Conservation (phyloP, 768 basidiomycete species). For the Cystobasidiopsis lactophilus region DNA sequence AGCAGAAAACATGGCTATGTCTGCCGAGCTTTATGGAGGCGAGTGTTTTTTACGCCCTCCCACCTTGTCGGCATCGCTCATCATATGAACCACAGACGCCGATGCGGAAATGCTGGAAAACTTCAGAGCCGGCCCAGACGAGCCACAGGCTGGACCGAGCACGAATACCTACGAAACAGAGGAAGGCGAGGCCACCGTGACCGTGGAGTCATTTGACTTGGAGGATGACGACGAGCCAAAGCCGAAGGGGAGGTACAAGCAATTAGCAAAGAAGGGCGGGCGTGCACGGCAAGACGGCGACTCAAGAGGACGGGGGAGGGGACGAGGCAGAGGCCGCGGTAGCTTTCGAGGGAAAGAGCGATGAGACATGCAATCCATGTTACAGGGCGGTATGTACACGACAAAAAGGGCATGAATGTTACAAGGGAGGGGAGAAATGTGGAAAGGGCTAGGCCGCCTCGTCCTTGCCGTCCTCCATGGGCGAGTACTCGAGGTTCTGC, state of each 20-base stretch:
- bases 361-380: no score
- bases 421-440: background rate
- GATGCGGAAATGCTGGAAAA: background rate
- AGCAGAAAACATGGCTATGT: background rate
- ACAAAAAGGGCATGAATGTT: background rate
- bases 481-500: conserved; percentile 13
- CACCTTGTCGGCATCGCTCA: background rate
- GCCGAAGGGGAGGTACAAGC: no score
- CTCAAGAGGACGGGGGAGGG: background rate
- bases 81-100: background rate
- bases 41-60: background rate
- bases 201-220: background rate
- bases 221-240: background rate
- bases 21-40: background rate
- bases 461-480: background rate
- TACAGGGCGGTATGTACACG: no score
- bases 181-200: background rate
- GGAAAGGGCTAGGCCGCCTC: background rate
- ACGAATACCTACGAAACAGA: background rate
- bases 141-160: background rate
- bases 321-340: background rate
- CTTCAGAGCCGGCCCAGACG: background rate
- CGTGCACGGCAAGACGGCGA: no score
- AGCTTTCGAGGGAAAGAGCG: background rate
- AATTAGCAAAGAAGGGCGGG: no score